Evolutionary conservation across 129 eudicot species (phyloP).

Genomic region (Kitagawia praeruptora): DNA sequence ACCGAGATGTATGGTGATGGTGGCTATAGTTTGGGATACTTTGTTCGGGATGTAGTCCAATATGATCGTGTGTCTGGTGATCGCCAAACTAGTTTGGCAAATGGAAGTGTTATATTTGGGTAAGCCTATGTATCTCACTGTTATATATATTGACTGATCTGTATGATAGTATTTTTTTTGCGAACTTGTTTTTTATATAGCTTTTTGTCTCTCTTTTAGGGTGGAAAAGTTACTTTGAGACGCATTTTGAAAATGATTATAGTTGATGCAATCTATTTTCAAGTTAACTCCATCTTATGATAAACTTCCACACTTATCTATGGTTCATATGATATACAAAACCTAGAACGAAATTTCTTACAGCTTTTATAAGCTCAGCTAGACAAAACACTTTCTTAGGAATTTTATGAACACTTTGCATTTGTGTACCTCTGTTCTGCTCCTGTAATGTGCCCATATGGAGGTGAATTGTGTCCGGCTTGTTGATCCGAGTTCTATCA

Average conservation of each 20-base stretch:
- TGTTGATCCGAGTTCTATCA: background rate
- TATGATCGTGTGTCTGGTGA: conserved; percentile 85
- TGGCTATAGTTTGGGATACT: conserved; percentile 64
- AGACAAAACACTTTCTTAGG: background rate
- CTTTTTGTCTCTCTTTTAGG: background rate
- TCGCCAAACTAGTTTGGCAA: conserved; percentile 58
- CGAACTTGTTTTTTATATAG: background rate
- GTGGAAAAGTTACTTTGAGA: background rate
- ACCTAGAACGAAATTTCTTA: background rate
- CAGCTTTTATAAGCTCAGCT: background rate
- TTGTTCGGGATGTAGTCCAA: conserved; percentile 63
- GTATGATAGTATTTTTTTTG: background rate
- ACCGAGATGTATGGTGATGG: conserved; percentile 72
- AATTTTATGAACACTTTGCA: background rate
- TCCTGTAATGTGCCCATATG: background rate
- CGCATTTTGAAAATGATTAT: background rate
- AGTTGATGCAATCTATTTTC: background rate
- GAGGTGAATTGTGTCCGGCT: background rate
- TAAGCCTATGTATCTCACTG: conserved; percentile 14
- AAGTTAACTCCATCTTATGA: background rate
- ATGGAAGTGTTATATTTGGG: conserved; percentile 87
- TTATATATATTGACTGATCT: background rate
- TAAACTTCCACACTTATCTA: background rate
- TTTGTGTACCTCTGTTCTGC: background rate
- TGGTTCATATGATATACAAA: background rate